A percentile compares a stretch with the other conserved stretches of the same genome.
Conservation (phyloP, 2,329 filamentous ascomycete species). For the Verticillium klebahnii region DNA sequence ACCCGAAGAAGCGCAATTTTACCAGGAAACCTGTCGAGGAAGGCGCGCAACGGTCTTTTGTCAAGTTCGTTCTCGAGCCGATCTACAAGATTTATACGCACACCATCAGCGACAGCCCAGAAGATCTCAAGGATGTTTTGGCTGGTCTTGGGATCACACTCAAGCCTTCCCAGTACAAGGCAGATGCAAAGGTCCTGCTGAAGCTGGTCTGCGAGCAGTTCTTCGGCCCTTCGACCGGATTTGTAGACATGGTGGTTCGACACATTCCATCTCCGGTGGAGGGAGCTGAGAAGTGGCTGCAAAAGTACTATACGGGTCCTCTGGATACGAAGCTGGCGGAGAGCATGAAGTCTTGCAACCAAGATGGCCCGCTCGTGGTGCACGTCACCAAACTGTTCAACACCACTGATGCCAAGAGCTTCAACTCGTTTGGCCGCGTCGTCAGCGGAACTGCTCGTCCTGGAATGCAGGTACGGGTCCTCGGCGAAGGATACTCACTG, state of each 20-base stretch:
- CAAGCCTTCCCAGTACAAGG: slow-evolving; percentile 89
- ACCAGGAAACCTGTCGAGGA: slow-evolving; percentile 83
- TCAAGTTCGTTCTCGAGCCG: slow-evolving; percentile 91
- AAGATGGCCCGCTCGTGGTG: slow-evolving; percentile 86
- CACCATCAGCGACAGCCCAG: slow-evolving; percentile 84
- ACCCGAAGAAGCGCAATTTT: slow-evolving; percentile 84
- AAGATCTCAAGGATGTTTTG: slow-evolving; percentile 76
- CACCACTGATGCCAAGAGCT: slow-evolving; percentile 82
- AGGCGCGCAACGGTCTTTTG: slow-evolving; percentile 77
- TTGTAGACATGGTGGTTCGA: slow-evolving; percentile 91
- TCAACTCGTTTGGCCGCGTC: slow-evolving; percentile 85
- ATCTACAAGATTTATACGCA: slow-evolving; percentile 98
- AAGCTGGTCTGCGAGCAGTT: slow-evolving; percentile 92
- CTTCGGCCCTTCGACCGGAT: slow-evolving; percentile 83
- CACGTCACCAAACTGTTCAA: slow-evolving; percentile 93
- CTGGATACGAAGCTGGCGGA: slow-evolving; percentile 74
- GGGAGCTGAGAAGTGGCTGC: slow-evolving; percentile 69
- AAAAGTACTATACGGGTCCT: slow-evolving; percentile 89
- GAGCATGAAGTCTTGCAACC: slow-evolving; percentile 77
- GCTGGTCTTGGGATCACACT: slow-evolving; percentile 75
- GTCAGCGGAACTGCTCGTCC: slow-evolving; percentile 86
- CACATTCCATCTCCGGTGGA: slow-evolving; percentile 85
- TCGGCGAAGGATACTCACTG: slow-evolving; percentile 92
- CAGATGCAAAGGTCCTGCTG: slow-evolving; percentile 83
- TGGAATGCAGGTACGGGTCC: slow-evolving; percentile 78